A percentile compares a stretch with the other conserved stretches of the same genome.
These are phyloP conservation scores for Russula vinacea DNA, from an alignment of 768 basidiomycete species.

Conservation along the genomic window DNA sequence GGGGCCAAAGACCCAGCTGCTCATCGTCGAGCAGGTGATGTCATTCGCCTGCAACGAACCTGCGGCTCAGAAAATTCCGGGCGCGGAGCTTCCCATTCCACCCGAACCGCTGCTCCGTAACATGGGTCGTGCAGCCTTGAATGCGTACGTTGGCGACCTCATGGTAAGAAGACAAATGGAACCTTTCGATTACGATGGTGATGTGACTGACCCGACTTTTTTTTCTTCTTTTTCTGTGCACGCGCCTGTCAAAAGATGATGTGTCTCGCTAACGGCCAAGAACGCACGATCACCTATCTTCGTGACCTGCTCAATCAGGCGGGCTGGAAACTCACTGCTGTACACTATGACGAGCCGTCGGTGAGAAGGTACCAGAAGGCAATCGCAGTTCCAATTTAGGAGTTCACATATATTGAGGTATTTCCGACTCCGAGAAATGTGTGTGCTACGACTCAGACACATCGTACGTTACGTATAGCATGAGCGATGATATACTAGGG, in stretches of 20 bases:
- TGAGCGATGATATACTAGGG: too few relatives aligned
- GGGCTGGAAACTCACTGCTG: conserved; percentile 4
- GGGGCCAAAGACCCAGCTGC: conserved; percentile 30
- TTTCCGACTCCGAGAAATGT: neutral
- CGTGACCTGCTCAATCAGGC: conserved; percentile 6
- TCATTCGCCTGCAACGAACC: conserved; percentile 31
- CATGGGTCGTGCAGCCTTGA: conserved; percentile 27
- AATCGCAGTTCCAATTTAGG: conserved; percentile 4
- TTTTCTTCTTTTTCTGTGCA: neutral
- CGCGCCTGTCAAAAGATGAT: conserved; percentile 5
- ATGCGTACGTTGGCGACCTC: conserved; percentile 28
- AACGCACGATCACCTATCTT: conserved; percentile 11
- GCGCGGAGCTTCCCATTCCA: conserved; percentile 23
- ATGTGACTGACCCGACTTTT: neutral
- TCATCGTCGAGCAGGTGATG: conserved; percentile 33
- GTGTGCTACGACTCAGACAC: too few relatives aligned
- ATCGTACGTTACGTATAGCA: too few relatives aligned
- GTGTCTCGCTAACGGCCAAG: conserved; percentile 1
- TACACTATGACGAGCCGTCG: neutral
- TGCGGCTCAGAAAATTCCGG: conserved; percentile 20
- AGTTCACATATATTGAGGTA: neutral
- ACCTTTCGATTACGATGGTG: too few relatives aligned
- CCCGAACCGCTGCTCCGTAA: conserved; percentile 33
- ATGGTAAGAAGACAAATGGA: conserved; percentile 19
- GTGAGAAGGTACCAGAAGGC: neutral